Evolutionary conservation across 306 rosid species (phyloP).

Genomic region (Vigna reflexopilosa): DNA sequence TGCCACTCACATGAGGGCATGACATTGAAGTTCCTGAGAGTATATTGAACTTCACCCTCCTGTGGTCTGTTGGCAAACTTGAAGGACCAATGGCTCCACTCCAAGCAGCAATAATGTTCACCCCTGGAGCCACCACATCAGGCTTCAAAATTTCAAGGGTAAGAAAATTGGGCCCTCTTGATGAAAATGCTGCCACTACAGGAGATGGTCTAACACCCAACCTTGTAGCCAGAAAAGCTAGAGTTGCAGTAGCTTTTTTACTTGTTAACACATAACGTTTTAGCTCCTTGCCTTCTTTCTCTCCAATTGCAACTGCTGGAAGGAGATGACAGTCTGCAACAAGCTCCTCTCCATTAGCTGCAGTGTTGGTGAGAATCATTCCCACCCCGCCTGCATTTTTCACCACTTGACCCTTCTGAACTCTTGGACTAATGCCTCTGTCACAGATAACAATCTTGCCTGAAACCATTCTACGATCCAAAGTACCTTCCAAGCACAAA

Average conservation of each 20-base stretch:
- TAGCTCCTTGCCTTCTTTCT: slow-evolving; percentile 67
- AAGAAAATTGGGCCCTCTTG: slow-evolving; percentile 90
- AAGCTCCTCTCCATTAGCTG: slow-evolving; percentile 81
- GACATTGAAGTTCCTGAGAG: slow-evolving; percentile 99
- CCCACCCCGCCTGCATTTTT: slow-evolving; percentile 90
- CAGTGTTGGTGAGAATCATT: slow-evolving; percentile 86
- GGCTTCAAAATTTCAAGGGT: slow-evolving; percentile 85
- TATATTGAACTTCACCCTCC: slow-evolving; percentile 83
- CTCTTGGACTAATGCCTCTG: slow-evolving; percentile 90
- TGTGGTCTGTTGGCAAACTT: slow-evolving; percentile 65
- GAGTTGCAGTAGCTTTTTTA: slow-evolving; percentile 63
- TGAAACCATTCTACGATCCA: slow-evolving; percentile 54
- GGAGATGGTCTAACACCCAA: slow-evolving; percentile 89
- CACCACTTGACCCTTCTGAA: slow-evolving; percentile 92
- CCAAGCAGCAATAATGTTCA: slow-evolving; percentile 99
- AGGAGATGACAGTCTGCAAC: slow-evolving; percentile 90
- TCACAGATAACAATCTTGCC: slow-evolving; percentile 96
- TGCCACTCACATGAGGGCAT: slow-evolving; percentile 96
- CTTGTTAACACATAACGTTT: slow-evolving; percentile 65
- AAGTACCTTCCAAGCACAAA: slow-evolving; percentile 59
- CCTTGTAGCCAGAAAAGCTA: slow-evolving; percentile 71
- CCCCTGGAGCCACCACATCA: slow-evolving; percentile 94
- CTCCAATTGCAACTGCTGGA: slow-evolving; percentile 90
- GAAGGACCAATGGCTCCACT: slow-evolving; percentile 77
- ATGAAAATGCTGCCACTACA: slow-evolving; percentile 94